Percentiles rank a stretch among this genome's conserved stretches.
phyloP scores from a whole-genome alignment of 805 yeast species.

The Dipodascopsis uninucleata region DNA sequence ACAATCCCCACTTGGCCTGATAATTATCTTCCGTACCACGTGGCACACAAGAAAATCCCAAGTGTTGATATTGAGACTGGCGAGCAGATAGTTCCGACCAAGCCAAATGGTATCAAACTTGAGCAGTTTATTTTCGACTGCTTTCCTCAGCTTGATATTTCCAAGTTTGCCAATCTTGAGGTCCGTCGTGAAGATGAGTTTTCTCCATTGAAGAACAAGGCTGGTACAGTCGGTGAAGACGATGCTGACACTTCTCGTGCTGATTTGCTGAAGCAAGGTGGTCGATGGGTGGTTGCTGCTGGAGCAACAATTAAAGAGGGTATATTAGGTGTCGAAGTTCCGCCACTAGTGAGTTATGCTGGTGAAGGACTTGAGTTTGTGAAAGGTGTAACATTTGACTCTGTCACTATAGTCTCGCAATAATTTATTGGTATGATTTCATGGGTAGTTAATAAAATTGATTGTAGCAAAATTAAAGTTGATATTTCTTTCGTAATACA shows the following conservation, averaged over 20 bases:
- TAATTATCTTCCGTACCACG: constrained; percentile 79
- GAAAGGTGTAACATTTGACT: constrained; percentile 44
- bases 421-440: no score
- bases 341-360: constrained; percentile 61
- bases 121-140: constrained; percentile 98
- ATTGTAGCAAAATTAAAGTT: no score
- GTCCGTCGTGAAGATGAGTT: constrained; percentile 83
- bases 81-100: constrained; percentile 54
- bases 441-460: no score
- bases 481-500: no score
- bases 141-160: constrained; percentile 69
- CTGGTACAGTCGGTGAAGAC: constrained; percentile 49
- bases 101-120: constrained; percentile 86
- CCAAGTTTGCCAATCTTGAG: constrained; percentile 84
- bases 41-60: constrained; percentile 87
- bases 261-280: constrained; percentile 62
- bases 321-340: constrained; percentile 63
- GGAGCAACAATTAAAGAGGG: constrained; percentile 51
- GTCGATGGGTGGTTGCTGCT: constrained; percentile 64
- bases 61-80: constrained; percentile 49
- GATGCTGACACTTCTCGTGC: constrained; percentile 76
- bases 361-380: constrained; percentile 66
- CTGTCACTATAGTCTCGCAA: no score
- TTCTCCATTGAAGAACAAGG: constrained; percentile 87
- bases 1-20: constrained; percentile 67